Evolutionary conservation across 129 eudicot genomes (phyloP).

Genomic region (Heracleum sosnowskyi): DNA sequence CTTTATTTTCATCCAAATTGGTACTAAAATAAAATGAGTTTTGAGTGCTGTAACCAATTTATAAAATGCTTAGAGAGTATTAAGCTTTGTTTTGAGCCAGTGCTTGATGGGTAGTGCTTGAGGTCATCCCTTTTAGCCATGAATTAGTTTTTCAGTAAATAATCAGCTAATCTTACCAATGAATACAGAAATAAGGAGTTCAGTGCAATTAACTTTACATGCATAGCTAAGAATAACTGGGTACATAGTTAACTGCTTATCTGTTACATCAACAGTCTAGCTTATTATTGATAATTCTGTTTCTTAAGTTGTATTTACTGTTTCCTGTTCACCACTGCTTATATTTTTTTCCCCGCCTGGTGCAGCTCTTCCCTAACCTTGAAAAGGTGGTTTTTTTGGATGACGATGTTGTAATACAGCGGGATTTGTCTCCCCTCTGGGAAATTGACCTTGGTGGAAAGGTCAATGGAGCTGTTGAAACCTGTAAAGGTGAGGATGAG

Average conservation of each 20-base stretch:
- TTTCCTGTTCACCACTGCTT: constrained; percentile 4
- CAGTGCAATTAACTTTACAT: neutral
- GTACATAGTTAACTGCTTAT: neutral
- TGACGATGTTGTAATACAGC: constrained; percentile 87
- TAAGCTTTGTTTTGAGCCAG: neutral
- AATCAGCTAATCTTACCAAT: neutral
- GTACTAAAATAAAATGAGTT: neutral
- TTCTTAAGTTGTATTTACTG: neutral
- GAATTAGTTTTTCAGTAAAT: neutral
- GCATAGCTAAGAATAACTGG: neutral
- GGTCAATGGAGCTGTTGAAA: constrained; percentile 96
- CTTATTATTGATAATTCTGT: neutral
- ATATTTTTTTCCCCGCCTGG: constrained; percentile 13
- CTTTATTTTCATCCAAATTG: neutral
- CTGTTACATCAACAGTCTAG: neutral
- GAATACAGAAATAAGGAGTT: neutral
- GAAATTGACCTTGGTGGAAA: constrained; percentile 77
- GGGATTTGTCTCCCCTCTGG: constrained; percentile 85
- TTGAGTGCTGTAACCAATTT: neutral
- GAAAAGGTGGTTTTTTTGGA: constrained; percentile 93
- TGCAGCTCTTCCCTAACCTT: constrained; percentile 87
- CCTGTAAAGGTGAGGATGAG: constrained; percentile 87
- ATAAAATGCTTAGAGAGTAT: neutral
- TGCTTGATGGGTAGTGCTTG: neutral
- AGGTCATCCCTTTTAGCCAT: neutral